Conservation (phyloP, 2,329 filamentous ascomycete species). For the Xylaria sp. region DNA sequence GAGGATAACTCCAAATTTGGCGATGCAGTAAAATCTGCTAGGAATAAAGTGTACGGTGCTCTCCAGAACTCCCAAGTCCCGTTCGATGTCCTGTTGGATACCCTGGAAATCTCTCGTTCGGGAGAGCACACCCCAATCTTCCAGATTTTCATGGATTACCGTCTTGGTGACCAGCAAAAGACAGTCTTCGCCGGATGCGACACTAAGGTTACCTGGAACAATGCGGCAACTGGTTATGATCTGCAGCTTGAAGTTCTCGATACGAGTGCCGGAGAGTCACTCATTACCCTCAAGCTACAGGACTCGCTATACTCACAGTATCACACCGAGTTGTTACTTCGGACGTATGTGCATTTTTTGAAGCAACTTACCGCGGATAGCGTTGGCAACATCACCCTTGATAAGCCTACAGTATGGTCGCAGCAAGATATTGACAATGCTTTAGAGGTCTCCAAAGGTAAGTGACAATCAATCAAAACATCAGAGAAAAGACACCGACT, state of each 20-base stretch:
- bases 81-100: constrained; percentile 48
- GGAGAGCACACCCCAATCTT: constrained; percentile 47
- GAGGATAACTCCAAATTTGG: constrained; percentile 13
- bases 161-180: constrained; percentile 6
- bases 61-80: constrained; percentile 44
- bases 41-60: constrained; percentile 38
- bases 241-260: not conserved
- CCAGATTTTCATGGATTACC: constrained; percentile 44
- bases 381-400: not conserved
- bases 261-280: not conserved
- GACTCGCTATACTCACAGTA: constrained; percentile 1
- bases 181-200: not conserved
- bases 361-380: not conserved
- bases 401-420: not conserved
- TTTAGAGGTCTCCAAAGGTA: constrained; percentile 2
- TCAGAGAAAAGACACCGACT: not conserved
- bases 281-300: not conserved
- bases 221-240: constrained; percentile 4
- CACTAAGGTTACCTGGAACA: constrained; percentile 2
- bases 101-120: constrained; percentile 46
- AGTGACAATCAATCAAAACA: not conserved
- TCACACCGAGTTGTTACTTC: not conserved
- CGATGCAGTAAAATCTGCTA: constrained; percentile 29
- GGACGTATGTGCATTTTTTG: not conserved
- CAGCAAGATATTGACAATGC: constrained; percentile 1